phyloP scores from a whole-genome alignment of 1,284 basidiomycete genomes.

The Waitea zeae region DNA sequence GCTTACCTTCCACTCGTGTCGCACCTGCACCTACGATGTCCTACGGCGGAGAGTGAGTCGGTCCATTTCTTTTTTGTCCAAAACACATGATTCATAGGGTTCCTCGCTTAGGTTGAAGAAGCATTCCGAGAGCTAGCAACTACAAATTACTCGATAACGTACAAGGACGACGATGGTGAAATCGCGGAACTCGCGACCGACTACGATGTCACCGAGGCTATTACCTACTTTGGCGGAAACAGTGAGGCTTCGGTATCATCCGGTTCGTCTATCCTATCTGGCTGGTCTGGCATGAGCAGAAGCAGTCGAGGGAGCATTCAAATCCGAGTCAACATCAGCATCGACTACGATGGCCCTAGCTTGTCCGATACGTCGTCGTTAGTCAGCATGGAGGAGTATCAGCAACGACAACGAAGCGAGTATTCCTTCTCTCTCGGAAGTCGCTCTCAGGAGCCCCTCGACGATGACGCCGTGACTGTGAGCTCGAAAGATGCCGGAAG shows the following conservation, averaged over 20 bases:
- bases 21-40: constrained; percentile 58
- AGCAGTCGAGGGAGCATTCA: too few species aligned
- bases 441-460: constrained; percentile 24
- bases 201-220: constrained; percentile 66
- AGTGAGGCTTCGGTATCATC: constrained; percentile 57
- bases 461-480: constrained; percentile 57
- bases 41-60: constrained; percentile 45
- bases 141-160: constrained; percentile 56
- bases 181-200: constrained; percentile 52
- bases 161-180: constrained; percentile 80
- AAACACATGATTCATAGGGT: neutral
- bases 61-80: neutral
- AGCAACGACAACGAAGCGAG: constrained; percentile 26
- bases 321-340: constrained; percentile 53
- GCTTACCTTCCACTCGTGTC: constrained; percentile 61
- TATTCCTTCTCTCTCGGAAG: constrained; percentile 30
- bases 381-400: constrained; percentile 58
- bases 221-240: constrained; percentile 59
- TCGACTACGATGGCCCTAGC: constrained; percentile 85
- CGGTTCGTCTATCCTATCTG: constrained; percentile 56
- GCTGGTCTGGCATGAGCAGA: constrained; percentile 42
- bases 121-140: constrained; percentile 61
- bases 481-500: constrained; percentile 43
- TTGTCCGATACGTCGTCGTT: constrained; percentile 76
- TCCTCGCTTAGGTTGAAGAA: constrained; percentile 50